A percentile compares a stretch with the other conserved stretches of the same genome.
phyloP scores from a whole-genome alignment of 305 asterid genomes.

The Fraxinus floribunda region DNA sequence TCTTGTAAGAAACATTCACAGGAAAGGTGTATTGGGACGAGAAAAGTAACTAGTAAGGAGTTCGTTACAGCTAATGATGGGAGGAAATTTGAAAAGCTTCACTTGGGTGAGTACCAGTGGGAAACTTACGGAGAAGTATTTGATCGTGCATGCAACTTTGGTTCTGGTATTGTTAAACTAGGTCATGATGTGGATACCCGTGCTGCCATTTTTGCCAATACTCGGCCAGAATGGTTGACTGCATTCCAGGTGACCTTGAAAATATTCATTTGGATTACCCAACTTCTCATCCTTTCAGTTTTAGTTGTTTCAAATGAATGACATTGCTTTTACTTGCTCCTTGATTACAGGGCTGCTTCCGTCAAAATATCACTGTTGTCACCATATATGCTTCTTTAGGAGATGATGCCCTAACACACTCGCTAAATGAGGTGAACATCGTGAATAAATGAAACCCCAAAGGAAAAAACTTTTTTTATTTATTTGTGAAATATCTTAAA shows the following conservation, averaged over 20 bases:
- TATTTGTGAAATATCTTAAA: conserved; percentile 1
- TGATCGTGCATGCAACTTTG: conserved; percentile 68
- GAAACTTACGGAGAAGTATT: conserved; percentile 61
- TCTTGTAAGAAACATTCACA: conserved; percentile 58
- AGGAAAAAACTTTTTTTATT: not conserved
- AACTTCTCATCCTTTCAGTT: conserved; percentile 1
- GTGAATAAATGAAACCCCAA: conserved; percentile 5
- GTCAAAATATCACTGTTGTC: conserved; percentile 80
- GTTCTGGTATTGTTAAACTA: conserved; percentile 74
- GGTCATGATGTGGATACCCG: conserved; percentile 85
- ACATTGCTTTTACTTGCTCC: conserved; percentile 18
- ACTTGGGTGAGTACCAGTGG: conserved; percentile 88
- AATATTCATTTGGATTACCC: not conserved
- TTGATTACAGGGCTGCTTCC: conserved; percentile 71
- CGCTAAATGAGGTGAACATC: conserved; percentile 72
- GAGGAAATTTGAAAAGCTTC: conserved; percentile 83
- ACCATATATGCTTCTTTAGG: conserved; percentile 91
- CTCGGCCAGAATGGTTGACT: conserved; percentile 80
- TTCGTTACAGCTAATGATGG: conserved; percentile 63
- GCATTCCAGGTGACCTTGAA: conserved; percentile 66
- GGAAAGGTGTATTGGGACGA: conserved; percentile 64
- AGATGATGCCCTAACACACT: conserved; percentile 80
- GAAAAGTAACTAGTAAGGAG: conserved; percentile 59
- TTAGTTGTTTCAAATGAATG: conserved; percentile 18
- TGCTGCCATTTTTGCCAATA: conserved; percentile 79